Conservation (phyloP, 2,329 filamentous ascomycete genomes). For the Aspergillus unguis region DNA sequence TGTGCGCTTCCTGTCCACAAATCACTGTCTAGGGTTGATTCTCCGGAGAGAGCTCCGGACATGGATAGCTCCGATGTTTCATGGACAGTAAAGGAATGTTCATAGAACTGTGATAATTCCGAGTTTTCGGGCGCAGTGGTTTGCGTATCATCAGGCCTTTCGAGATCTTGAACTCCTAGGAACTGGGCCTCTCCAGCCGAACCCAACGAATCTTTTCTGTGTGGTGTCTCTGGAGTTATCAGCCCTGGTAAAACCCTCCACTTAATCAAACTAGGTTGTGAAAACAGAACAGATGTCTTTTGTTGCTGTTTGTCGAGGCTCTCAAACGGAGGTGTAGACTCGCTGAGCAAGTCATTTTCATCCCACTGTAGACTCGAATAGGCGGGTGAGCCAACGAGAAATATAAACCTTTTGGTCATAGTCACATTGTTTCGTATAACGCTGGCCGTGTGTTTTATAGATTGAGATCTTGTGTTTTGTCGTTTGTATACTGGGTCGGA, state of each 20-base stretch:
- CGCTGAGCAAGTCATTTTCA: conserved; percentile 48
- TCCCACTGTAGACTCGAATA: conserved; percentile 54
- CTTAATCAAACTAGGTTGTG: conserved; percentile 20
- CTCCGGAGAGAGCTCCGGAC: conserved; percentile 19
- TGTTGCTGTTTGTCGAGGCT: conserved; percentile 8
- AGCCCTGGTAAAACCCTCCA: conserved; percentile 30
- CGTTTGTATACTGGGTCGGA: neutral
- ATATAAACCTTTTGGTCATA: conserved; percentile 40
- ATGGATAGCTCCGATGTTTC: conserved; percentile 46
- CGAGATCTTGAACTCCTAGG: conserved; percentile 30
- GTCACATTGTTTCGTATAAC: neutral
- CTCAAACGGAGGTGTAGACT: conserved; percentile 40
- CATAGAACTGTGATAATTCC: conserved; percentile 64
- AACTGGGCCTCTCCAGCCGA: conserved; percentile 23
- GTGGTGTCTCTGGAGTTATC: conserved; percentile 8
- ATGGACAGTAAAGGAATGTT: conserved; percentile 72
- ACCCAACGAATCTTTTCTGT: neutral
- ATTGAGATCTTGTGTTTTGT: neutral
- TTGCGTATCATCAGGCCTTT: conserved; percentile 11
- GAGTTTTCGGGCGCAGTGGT: conserved; percentile 28
- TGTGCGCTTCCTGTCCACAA: conserved; percentile 19
- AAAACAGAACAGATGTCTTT: conserved; percentile 6
- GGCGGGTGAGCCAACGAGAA: conserved; percentile 62
- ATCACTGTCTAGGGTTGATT: conserved; percentile 27
- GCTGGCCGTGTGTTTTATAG: conserved; percentile 3